A percentile compares a stretch with the other conserved stretches of the same genome.
Evolutionary conservation across 495 filamentous ascomycete genomes (phyloP).

Genomic region (Entonaema liquescens): DNA sequence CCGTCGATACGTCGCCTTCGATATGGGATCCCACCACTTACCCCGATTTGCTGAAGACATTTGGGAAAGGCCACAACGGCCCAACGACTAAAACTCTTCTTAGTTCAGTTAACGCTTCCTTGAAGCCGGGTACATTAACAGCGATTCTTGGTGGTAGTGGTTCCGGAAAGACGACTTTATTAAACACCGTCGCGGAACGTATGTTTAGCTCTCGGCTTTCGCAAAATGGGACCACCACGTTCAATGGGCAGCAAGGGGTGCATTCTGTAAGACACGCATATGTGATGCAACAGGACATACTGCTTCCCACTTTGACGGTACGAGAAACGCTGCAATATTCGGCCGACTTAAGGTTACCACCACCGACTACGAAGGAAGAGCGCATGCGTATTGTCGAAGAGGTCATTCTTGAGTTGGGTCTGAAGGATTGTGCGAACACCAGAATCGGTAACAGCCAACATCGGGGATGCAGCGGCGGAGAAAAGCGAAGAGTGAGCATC

Average conservation of each 20-base stretch:
- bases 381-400: slow-evolving; percentile 70
- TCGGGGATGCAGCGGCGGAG: slow-evolving; percentile 78
- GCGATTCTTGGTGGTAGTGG: slow-evolving; percentile 79
- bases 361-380: slow-evolving; percentile 65
- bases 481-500: slow-evolving; percentile 76
- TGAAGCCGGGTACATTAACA: slow-evolving; percentile 65
- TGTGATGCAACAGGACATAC: slow-evolving; percentile 79
- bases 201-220: slow-evolving; percentile 64
- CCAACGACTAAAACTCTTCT: slow-evolving; percentile 46
- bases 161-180: slow-evolving; percentile 75
- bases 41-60: slow-evolving; percentile 47
- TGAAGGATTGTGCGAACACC: slow-evolving; percentile 79
- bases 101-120: slow-evolving; percentile 38
- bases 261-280: slow-evolving; percentile 68
- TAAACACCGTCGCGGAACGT: slow-evolving; percentile 74
- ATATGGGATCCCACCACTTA: slow-evolving; percentile 44
- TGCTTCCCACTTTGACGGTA: slow-evolving; percentile 75
- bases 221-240: slow-evolving; percentile 62
- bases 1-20: slow-evolving; percentile 61
- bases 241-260: slow-evolving; percentile 64
- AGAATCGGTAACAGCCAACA: slow-evolving; percentile 71
- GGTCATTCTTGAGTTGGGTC: slow-evolving; percentile 74
- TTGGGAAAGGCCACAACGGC: slow-evolving; percentile 33
- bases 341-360: slow-evolving; percentile 72
- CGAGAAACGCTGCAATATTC: slow-evolving; percentile 76